phyloP scores from a whole-genome alignment of 768 basidiomycete species.

The Termitomyces heimii region DNA sequence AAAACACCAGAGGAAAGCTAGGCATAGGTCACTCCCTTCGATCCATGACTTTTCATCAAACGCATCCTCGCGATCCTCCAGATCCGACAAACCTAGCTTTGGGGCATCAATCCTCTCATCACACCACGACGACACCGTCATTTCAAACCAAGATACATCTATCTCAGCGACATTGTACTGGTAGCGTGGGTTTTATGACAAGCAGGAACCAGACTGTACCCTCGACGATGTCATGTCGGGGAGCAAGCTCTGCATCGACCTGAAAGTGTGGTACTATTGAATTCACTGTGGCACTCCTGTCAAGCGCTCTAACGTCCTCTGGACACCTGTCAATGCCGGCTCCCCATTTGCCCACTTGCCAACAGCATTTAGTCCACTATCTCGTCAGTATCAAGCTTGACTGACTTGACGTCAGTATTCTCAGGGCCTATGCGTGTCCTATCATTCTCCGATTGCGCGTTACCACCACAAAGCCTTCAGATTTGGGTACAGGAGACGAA shows the following conservation, averaged over 20 bases:
- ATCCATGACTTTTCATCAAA: constrained; percentile 53
- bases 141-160: constrained; percentile 60
- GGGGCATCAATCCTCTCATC: constrained; percentile 46
- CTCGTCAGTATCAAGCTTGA: constrained; percentile 27
- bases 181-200: constrained; percentile 17
- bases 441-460: constrained; percentile 28
- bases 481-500: constrained; percentile 62
- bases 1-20: no score
- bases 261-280: constrained; percentile 8
- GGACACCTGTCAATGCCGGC: constrained; percentile 15
- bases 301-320: constrained; percentile 16
- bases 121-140: constrained; percentile 68
- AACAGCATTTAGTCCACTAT: constrained; percentile 15
- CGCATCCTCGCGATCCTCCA: constrained; percentile 18
- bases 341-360: constrained; percentile 2
- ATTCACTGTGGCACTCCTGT: constrained; percentile 14
- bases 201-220: constrained; percentile 38
- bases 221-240: constrained; percentile 46
- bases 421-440: constrained; percentile 15
- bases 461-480: constrained; percentile 31
- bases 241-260: constrained; percentile 45
- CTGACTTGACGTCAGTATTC: constrained; percentile 38
- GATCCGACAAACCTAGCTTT: constrained; percentile 25
- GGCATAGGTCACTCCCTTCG: constrained; percentile 61
- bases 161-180: constrained; percentile 55